phyloP scores from a whole-genome alignment of 371 early-diverging fungal species.

The Blakeslea trispora region DNA sequence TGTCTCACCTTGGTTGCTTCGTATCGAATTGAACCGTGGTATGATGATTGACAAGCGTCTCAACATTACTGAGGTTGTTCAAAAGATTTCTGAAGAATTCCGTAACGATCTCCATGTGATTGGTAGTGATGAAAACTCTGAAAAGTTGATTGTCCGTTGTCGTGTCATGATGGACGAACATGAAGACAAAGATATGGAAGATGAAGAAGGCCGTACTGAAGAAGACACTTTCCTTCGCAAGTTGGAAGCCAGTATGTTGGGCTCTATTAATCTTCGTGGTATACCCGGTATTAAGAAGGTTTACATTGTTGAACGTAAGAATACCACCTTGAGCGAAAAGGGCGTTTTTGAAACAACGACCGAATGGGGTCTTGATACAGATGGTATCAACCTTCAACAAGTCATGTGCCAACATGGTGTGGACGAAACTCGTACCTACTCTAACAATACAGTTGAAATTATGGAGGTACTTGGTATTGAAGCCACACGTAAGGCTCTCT shows the following conservation, averaged over 20 bases:
- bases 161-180: conserved; percentile 77
- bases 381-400: conserved; percentile 92
- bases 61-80: conserved; percentile 79
- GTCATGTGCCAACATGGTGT: conserved; percentile 89
- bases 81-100: conserved; percentile 77
- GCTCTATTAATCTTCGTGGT: conserved; percentile 89
- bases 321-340: conserved; percentile 46
- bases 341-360: conserved; percentile 72
- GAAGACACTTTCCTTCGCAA: conserved; percentile 92
- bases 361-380: conserved; percentile 96
- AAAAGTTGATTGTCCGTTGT: conserved; percentile 88
- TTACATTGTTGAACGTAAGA: conserved; percentile 87
- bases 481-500: conserved; percentile 91
- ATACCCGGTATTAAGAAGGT: conserved; percentile 89
- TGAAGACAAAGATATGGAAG: conserved; percentile 62
- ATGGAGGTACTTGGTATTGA: conserved; percentile 97
- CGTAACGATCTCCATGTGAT: conserved; percentile 77
- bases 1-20: conserved; percentile 95
- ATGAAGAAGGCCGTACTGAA: conserved; percentile 66
- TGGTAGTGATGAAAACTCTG: conserved; percentile 93
- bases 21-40: conserved; percentile 88
- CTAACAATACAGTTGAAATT: conserved; percentile 95
- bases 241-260: conserved; percentile 85
- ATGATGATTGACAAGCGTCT: conserved; percentile 92
- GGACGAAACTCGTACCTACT: conserved; percentile 80